A percentile compares a stretch with the other conserved stretches of the same genome.
These are phyloP conservation scores for Malus orientalis DNA, from an alignment of 306 rosid species.

Conservation along the genomic window DNA sequence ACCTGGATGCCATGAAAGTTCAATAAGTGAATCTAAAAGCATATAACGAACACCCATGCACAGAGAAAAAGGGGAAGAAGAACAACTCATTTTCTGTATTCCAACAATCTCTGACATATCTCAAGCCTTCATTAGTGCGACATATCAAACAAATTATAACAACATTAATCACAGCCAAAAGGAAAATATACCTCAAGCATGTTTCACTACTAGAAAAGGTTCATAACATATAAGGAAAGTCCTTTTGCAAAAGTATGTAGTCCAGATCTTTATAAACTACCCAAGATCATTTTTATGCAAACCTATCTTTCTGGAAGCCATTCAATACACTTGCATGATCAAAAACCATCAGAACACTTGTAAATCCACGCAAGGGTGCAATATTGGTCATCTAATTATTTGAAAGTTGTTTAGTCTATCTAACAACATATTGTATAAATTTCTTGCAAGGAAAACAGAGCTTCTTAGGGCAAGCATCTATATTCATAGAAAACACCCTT, in stretches of 20 bases:
- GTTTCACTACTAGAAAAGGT: not conserved
- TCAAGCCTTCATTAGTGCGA: not conserved
- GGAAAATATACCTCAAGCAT: not conserved
- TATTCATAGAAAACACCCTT: not conserved
- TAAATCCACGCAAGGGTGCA: not conserved
- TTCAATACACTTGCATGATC: not conserved
- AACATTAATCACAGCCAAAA: not conserved
- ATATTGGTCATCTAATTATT: not conserved
- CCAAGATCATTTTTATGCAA: not conserved
- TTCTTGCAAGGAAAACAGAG: not conserved
- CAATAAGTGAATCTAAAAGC: slow-evolving; percentile 10
- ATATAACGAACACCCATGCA: not conserved
- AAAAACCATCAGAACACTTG: not conserved
- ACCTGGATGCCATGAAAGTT: slow-evolving; percentile 52
- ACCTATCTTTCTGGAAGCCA: not conserved
- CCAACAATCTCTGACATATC: not conserved
- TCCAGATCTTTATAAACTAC: not conserved
- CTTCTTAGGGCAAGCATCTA: not conserved
- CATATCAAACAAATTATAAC: not conserved
- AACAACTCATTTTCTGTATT: not conserved
- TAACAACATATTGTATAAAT: not conserved
- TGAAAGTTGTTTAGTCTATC: too few relatives aligned
- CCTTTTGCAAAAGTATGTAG: not conserved
- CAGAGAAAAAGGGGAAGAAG: not conserved
- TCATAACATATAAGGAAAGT: not conserved